Conservation (phyloP, 75 land plant genomes). For the Gnetum montanum region DNA sequence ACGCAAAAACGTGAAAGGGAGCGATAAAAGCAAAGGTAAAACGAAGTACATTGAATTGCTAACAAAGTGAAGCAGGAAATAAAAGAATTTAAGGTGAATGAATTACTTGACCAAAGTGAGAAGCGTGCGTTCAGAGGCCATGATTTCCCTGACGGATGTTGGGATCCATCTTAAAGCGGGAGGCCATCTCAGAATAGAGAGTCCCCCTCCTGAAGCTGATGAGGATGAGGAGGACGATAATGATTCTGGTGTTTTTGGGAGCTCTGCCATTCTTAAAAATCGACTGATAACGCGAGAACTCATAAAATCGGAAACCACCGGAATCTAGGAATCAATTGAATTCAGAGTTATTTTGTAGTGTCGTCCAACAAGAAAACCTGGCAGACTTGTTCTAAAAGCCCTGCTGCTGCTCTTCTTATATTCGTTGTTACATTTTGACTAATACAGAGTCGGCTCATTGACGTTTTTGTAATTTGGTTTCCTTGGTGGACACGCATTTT, state of each 20-base stretch:
- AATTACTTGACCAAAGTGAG: constrained; percentile 74
- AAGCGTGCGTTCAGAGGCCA: constrained; percentile 71
- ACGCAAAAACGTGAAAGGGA: background rate
- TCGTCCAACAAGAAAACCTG: too few relatives aligned
- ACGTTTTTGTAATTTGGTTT: too few relatives aligned
- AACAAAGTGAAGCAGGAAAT: background rate
- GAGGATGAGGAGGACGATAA: too few relatives aligned
- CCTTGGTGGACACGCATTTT: too few relatives aligned
- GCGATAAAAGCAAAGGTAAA: background rate
- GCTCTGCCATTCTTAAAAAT: constrained; percentile 21
- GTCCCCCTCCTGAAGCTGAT: background rate
- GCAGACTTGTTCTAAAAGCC: too few relatives aligned
- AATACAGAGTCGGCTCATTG: too few relatives aligned
- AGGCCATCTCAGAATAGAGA: constrained; percentile 30
- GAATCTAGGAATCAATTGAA: too few relatives aligned
- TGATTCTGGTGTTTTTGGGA: background rate
- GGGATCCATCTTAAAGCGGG: constrained; percentile 76
- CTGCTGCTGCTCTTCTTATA: too few relatives aligned
- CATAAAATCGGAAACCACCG: too few relatives aligned
- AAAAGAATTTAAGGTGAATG: background rate
- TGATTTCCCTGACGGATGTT: constrained; percentile 67
- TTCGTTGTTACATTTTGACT: too few relatives aligned
- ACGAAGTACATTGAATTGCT: background rate
- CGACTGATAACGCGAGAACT: background rate
- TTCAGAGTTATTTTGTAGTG: too few relatives aligned